Conservation (phyloP, 441 rosid species). For the Viola pubescens region DNA sequence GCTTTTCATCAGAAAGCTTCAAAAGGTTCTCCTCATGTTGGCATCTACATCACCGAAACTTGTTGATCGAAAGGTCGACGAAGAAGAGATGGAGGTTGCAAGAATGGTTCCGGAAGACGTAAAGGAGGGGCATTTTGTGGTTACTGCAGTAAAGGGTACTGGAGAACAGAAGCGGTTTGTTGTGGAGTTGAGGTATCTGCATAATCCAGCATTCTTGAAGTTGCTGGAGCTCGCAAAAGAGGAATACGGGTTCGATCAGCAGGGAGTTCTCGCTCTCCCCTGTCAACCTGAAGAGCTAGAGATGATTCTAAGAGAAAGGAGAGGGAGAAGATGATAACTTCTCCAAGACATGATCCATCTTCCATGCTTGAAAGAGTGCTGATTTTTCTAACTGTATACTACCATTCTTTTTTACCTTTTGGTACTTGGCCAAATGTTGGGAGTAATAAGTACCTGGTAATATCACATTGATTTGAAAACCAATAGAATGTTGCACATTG, state of each 20-base stretch:
- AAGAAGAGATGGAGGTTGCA: constrained; percentile 16
- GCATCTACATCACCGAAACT: constrained; percentile 12
- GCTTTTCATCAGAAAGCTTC: constrained; percentile 26
- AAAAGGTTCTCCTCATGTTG: constrained; percentile 10
- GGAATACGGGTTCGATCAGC: constrained; percentile 53
- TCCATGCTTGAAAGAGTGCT: not conserved
- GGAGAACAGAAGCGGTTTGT: constrained; percentile 44
- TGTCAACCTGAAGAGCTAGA: constrained; percentile 61
- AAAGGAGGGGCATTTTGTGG: constrained; percentile 43
- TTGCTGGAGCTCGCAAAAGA: constrained; percentile 47
- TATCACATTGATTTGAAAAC: not conserved
- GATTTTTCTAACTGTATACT: not conserved
- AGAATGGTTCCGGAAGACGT: constrained; percentile 31
- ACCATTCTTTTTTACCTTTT: not conserved
- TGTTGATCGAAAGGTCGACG: constrained; percentile 1
- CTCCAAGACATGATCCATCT: not conserved
- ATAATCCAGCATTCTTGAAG: constrained; percentile 44
- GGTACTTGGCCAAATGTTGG: not conserved
- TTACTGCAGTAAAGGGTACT: constrained; percentile 26
- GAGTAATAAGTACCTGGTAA: not conserved
- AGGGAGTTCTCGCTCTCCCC: constrained; percentile 55
- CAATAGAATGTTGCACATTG: too few species aligned
- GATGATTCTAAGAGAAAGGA: constrained; percentile 28
- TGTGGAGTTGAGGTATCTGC: constrained; percentile 37
- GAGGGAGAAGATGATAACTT: constrained; percentile 14